phyloP scores from a whole-genome alignment of 2,329 filamentous ascomycete species.

The Cercospora sp. region DNA sequence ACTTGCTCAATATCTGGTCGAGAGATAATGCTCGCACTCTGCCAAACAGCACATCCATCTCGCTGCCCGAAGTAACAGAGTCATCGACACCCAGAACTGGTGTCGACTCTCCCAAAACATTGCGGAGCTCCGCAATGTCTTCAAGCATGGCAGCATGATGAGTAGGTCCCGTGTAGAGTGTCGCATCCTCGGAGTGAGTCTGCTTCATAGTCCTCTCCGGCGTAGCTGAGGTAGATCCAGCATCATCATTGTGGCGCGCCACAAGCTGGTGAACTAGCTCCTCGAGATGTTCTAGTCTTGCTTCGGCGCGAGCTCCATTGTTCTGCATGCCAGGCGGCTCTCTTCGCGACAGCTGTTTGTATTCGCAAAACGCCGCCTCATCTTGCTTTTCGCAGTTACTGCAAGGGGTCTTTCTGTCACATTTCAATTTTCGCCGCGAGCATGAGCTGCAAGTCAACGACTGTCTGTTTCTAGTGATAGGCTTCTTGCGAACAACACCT shows the following conservation, averaged over 20 bases:
- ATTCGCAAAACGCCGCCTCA: conserved; percentile 10
- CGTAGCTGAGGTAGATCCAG: background rate
- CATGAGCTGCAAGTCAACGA: conserved; percentile 17
- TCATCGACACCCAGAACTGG: conserved; percentile 1
- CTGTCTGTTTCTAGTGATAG: conserved; percentile 19
- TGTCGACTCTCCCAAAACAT: conserved; percentile 13
- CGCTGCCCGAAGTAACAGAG: background rate
- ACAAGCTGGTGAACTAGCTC: conserved; percentile 16
- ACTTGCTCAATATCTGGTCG: conserved; percentile 8
- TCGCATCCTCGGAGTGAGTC: background rate
- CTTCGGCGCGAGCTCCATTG: conserved; percentile 8
- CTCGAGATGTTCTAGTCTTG: conserved; percentile 18
- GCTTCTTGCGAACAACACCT: conserved; percentile 13
- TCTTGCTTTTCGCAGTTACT: conserved; percentile 12
- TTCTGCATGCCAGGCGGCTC: background rate
- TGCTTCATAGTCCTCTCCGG: background rate
- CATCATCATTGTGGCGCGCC: background rate
- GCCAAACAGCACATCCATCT: conserved; percentile 23
- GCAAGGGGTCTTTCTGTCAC: conserved; percentile 16
- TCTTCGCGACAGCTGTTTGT: conserved; percentile 6
- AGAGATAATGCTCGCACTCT: conserved; percentile 9
- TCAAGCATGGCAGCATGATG: conserved; percentile 26
- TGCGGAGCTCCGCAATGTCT: conserved; percentile 21
- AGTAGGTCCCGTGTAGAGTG: conserved; percentile 19
- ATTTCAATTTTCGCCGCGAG: conserved; percentile 18